Percentiles rank a stretch among this genome's conserved stretches.
Conservation (phyloP, 768 basidiomycete genomes). For the Suillus bovinus region DNA sequence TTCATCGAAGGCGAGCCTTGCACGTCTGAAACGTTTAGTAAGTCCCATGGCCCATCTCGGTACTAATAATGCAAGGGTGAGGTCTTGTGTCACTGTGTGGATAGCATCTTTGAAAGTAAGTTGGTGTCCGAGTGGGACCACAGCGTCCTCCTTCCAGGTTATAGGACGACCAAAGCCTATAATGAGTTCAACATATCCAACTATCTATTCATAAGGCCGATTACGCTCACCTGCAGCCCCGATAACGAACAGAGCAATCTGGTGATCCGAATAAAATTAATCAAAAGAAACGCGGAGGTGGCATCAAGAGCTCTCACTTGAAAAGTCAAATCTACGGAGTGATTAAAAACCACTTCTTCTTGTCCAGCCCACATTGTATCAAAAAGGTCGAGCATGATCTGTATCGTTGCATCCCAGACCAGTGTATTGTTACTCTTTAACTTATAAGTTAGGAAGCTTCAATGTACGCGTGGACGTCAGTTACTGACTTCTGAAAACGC, state of each 20-base stretch:
- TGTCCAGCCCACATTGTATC: too few species aligned
- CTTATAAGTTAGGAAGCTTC: not conserved
- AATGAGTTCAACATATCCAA: not conserved
- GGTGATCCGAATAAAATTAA: constrained; percentile 6
- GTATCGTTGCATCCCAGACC: constrained; percentile 48
- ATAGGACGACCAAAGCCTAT: constrained; percentile 53
- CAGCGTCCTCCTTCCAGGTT: constrained; percentile 47
- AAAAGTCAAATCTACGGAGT: too few species aligned
- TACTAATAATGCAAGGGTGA: too few species aligned
- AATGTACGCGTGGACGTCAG: not conserved
- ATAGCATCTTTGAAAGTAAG: too few species aligned
- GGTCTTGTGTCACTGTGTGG: too few species aligned
- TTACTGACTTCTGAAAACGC: constrained; percentile 47
- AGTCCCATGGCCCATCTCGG: too few species aligned
- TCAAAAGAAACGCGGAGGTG: too few species aligned
- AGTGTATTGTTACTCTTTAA: constrained; percentile 31
- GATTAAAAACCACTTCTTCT: too few species aligned
- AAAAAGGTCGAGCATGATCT: constrained; percentile 42
- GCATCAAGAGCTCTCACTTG: too few species aligned
- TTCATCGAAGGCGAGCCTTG: too few species aligned
- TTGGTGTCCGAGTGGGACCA: too few species aligned
- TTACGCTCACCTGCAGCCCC: constrained; percentile 45
- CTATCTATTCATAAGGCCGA: not conserved
- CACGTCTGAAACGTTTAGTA: too few species aligned
- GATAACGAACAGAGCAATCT: constrained; percentile 60